phyloP scores from a whole-genome alignment of 164 flowering plant species.

The Berberis thunbergii region DNA sequence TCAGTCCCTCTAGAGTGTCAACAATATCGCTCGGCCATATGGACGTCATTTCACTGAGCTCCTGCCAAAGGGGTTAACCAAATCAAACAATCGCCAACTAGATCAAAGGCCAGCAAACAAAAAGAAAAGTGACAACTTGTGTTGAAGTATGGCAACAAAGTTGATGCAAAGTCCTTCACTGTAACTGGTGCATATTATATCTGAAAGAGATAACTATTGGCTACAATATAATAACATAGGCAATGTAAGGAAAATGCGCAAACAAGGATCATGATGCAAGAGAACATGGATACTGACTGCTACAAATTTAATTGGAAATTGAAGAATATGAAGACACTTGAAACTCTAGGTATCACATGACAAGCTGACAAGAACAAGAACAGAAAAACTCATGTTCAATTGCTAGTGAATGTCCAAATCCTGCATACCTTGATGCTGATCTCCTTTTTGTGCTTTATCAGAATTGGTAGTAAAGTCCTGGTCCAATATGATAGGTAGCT shows the following conservation, averaged over 20 bases:
- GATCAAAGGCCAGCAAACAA: background rate
- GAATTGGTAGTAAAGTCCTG: conserved; percentile 69
- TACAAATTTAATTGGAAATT: too few relatives aligned
- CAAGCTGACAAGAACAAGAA: background rate
- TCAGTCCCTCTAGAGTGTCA: conserved; percentile 67
- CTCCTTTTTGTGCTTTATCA: conserved; percentile 80
- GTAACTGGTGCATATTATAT: too few relatives aligned
- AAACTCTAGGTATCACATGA: background rate
- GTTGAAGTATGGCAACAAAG: background rate
- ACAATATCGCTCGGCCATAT: conserved; percentile 71
- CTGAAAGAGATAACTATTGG: too few relatives aligned
- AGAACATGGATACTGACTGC: too few relatives aligned
- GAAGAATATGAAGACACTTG: background rate
- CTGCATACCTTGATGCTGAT: conserved; percentile 71
- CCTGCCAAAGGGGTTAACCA: conserved; percentile 35
- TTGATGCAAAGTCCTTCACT: too few relatives aligned
- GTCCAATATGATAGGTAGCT: conserved; percentile 97
- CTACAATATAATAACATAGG: too few relatives aligned
- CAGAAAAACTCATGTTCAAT: background rate
- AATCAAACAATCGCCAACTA: background rate
- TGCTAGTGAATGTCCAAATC: background rate
- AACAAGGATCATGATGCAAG: too few relatives aligned
- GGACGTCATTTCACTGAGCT: conserved; percentile 94
- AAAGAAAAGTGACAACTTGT: background rate
- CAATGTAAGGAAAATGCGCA: too few relatives aligned